Conservation (phyloP, 805 yeast species). For the Brettanomyces sp. region DNA sequence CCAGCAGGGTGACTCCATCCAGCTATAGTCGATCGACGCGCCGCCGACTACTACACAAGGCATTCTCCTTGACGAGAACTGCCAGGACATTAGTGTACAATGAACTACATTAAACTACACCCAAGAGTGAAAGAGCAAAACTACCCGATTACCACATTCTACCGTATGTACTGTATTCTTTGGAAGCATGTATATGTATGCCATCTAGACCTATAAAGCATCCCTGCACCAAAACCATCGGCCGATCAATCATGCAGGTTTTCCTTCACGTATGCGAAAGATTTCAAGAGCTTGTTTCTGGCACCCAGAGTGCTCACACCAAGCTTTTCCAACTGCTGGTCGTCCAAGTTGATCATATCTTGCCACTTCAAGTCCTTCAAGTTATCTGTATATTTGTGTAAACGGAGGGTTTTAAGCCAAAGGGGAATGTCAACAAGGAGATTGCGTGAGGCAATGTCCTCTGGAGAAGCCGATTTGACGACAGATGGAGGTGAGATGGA, state of each 20-base stretch:
- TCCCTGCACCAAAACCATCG: too few relatives aligned
- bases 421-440: slow-evolving; percentile 72
- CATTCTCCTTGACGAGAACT: too few relatives aligned
- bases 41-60: too few relatives aligned
- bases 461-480: slow-evolving; percentile 36
- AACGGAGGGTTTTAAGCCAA: slow-evolving; percentile 82
- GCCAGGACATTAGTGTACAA: too few relatives aligned
- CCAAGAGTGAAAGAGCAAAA: too few relatives aligned
- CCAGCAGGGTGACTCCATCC: too few relatives aligned
- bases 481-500: slow-evolving; percentile 6
- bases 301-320: slow-evolving; percentile 97
- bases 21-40: too few relatives aligned
- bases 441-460: slow-evolving; percentile 42
- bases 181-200: too few relatives aligned
- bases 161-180: too few relatives aligned
- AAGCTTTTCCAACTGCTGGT: slow-evolving; percentile 55
- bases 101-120: not conserved
- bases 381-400: slow-evolving; percentile 90
- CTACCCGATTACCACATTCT: too few relatives aligned
- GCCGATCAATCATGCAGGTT: slow-evolving; percentile 17
- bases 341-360: slow-evolving; percentile 62
- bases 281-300: slow-evolving; percentile 83
- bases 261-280: slow-evolving; percentile 75
- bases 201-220: too few relatives aligned
- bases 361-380: slow-evolving; percentile 71